Conservation (phyloP, 2,329 filamentous ascomycete genomes). For the Tolypocladium ophioglossoides region DNA sequence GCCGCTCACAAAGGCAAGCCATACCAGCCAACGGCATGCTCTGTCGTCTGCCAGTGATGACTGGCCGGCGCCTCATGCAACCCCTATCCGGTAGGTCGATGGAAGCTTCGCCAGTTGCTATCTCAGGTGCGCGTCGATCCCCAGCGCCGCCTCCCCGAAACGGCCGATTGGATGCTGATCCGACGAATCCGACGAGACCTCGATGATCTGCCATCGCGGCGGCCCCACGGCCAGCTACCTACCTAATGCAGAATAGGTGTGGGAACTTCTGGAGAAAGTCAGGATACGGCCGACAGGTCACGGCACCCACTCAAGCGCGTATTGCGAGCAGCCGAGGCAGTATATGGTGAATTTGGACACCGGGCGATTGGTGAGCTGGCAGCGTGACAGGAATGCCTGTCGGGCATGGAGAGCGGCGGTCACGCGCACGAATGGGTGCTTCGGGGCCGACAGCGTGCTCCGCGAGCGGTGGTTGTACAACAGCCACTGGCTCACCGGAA, state of each 20-base stretch:
- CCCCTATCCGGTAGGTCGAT: constrained; percentile 1
- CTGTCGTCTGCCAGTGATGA: background rate
- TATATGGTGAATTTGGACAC: background rate
- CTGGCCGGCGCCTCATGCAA: background rate
- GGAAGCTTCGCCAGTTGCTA: background rate
- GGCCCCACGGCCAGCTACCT: constrained; percentile 1
- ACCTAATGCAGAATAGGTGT: constrained; percentile 5
- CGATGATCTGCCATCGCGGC: background rate
- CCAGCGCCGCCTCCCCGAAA: constrained; percentile 5
- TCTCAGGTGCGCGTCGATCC: constrained; percentile 7
- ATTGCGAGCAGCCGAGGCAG: background rate
- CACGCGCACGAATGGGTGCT: background rate
- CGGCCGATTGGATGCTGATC: constrained; percentile 4
- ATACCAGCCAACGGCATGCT: background rate
- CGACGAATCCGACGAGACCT: background rate
- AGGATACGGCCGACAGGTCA: background rate
- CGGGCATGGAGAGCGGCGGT: background rate
- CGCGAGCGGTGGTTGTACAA: background rate
- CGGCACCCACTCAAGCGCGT: background rate
- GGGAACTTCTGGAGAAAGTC: constrained; percentile 4
- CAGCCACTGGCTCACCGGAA: too few relatives aligned
- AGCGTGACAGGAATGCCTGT: background rate
- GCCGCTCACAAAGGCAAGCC: background rate
- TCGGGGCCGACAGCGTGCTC: background rate
- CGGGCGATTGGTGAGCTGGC: background rate